Base-by-base conservation (phyloP, 176 grass and related monocot species). In the Avena atlantica region DNA sequence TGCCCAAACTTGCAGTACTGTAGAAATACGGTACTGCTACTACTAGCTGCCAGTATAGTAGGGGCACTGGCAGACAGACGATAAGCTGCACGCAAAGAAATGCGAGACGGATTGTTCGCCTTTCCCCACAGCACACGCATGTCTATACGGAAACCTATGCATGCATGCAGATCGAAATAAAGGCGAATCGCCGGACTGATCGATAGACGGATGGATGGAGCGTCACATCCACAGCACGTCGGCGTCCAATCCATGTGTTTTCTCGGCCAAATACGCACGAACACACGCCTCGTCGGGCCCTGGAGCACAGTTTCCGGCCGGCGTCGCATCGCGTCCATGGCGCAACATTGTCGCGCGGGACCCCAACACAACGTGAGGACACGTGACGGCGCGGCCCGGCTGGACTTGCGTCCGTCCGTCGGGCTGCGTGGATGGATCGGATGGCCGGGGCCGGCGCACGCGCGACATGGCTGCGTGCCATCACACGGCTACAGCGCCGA, bases 71-170 rank as follows among this genome's bases (percentile, higher is more conserved):
- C 31, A 34, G 45, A 45, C 23, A 17, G 15, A 31, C 74, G 49
- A 19, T 12, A 2, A 29, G 74, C 74, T 11, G 74, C 24, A 55
- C 23, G 78, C 14, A 65, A 65, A 19, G 60, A 49, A 80, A 45
- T 4, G 37, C 4, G 37, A n/a, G 69, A 74, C 2, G 7, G 36
- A 42, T 15, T 5, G 45, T 50, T 8, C 61, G 23, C n/a, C 42
- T 27, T 29, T 51, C 5, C 10, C 79, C 3, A 14, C 15, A 11
- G 20, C 67, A 1, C 62, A 17, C 79, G 40, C 69, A 72, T 72
- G 40, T 21, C 0, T 8, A 51, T 59, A 70, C 56, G 78, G 86
- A 81, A 88, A 70, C 51, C 62, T 49, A 61, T 31, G 31, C 61
- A n/a, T 17, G 64, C 64, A 42, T 34, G 40, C 37, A 52, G 12